phyloP scores from a whole-genome alignment of 345 rosid species.

The Physaria fendleri region DNA sequence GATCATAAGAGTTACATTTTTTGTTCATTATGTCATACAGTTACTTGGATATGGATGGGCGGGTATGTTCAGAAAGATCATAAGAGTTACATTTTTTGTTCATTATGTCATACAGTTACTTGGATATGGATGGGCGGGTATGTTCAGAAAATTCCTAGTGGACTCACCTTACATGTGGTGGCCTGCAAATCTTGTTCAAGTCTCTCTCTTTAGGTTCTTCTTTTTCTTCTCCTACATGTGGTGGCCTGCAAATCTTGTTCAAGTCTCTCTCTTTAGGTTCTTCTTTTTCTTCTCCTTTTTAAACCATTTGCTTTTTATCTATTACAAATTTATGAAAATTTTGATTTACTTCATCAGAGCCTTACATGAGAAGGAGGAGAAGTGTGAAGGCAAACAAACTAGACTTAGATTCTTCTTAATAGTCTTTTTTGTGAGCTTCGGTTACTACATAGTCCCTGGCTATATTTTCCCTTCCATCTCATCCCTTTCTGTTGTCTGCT shows the following conservation, averaged over 20 bases:
- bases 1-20: too few species aligned
- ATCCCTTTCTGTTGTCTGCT: conserved; percentile 52
- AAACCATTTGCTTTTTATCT: not conserved
- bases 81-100: too few species aligned
- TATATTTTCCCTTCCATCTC: conserved; percentile 60
- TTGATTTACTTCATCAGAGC: conserved; percentile 76
- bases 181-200: conserved; percentile 49
- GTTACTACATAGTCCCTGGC: conserved; percentile 59
- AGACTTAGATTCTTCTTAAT: conserved; percentile 63
- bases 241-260: conserved; percentile 49
- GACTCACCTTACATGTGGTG: conserved; percentile 62
- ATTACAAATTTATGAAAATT: not conserved
- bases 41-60: conserved; percentile 50
- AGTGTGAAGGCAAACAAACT: conserved; percentile 39
- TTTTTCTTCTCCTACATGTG: not conserved
- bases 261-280: conserved; percentile 46
- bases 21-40: conserved; percentile 24
- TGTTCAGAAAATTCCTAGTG: conserved; percentile 45
- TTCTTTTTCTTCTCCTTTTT: not conserved
- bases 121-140: conserved; percentile 56
- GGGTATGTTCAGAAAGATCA: too few species aligned
- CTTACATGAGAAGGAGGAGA: conserved; percentile 61
- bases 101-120: conserved; percentile 31
- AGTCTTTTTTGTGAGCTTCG: conserved; percentile 47
- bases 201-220: conserved; percentile 39